Conservation (phyloP, 2,329 filamentous ascomycete genomes). For the Xylaria sp. region DNA sequence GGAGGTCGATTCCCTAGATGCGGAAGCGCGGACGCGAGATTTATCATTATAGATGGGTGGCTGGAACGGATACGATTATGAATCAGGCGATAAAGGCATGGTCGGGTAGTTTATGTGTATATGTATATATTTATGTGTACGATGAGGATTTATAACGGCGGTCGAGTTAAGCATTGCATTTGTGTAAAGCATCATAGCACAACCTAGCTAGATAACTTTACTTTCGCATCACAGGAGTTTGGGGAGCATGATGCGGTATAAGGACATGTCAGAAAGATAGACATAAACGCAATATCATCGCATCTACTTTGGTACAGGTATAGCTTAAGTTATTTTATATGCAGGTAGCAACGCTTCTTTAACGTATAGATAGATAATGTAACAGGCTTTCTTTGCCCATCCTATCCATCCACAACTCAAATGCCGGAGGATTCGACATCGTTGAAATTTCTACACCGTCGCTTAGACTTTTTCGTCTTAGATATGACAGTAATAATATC, state of each 20-base stretch:
- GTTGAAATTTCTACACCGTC: background rate
- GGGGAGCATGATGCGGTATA: background rate
- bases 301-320: too few species aligned
- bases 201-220: background rate
- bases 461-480: background rate
- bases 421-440: background rate
- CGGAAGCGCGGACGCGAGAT: slow-evolving; percentile 54
- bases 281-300: background rate
- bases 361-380: background rate
- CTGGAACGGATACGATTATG: background rate
- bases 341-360: slow-evolving; percentile 1
- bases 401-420: background rate
- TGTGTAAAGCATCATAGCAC: background rate
- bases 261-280: background rate
- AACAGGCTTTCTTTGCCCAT: background rate
- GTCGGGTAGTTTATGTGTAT: background rate
- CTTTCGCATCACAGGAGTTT: slow-evolving; percentile 21
- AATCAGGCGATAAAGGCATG: background rate
- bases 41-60: slow-evolving; percentile 39
- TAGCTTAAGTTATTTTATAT: background rate
- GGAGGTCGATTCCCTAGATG: slow-evolving; percentile 56
- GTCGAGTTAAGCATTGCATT: background rate
- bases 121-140: slow-evolving; percentile 17
- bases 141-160: background rate
- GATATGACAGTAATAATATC: background rate